Base-by-base conservation (phyloP, 1,284 basidiomycete genomes). In the Bondarzewia mesenterica region DNA sequence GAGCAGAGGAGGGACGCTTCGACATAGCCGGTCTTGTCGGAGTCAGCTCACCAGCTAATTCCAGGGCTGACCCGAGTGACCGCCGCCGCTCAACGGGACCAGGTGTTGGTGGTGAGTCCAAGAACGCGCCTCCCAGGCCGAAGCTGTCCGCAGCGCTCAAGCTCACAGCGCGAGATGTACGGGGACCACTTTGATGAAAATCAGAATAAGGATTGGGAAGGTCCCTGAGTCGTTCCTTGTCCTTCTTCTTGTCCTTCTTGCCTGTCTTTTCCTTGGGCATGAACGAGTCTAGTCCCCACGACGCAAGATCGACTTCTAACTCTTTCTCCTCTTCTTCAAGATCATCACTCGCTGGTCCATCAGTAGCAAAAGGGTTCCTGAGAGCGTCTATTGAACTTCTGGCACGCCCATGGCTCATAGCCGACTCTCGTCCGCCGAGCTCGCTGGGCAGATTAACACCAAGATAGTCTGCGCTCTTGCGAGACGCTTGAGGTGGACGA, bases 201-300 rank as follows among this genome's bases (percentile, higher is more conserved):
- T 60, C 63, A 52, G 68, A 59, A 57, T 80, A 72, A 35, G 77
- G 69, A 57, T 78, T 74, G 23, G 75, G 72, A 39, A 78, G 65
- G 38, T 70, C 62, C 14, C 70, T 68, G 32, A 75, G 73, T 60
- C 77, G 82, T 29, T 66, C 63, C 53, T 64, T 72, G 61, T 50
- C 45, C 27, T 66, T 69, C 70, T 54, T 54, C 53, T 63, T 72
- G 62, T 50, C 48, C 14, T 60, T 63, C 70, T 50, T 43, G 7
- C 1, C 42, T 10, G 25, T 65, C 63, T 79, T 82, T 52, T 80
- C 77, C 59, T 85, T 83, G 0, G 81, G 73, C 50, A 88, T 77
- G 62, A 88, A 80, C 15, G 79, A 75, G 50, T 89, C 85, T 20
- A 90, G 69, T 2, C 87, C 87, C 87, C 89, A 90, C 18, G 87